These are phyloP conservation scores for Fraxinus sp. DNA, from an alignment of 305 asterid genomes.

Conservation along the genomic window DNA sequence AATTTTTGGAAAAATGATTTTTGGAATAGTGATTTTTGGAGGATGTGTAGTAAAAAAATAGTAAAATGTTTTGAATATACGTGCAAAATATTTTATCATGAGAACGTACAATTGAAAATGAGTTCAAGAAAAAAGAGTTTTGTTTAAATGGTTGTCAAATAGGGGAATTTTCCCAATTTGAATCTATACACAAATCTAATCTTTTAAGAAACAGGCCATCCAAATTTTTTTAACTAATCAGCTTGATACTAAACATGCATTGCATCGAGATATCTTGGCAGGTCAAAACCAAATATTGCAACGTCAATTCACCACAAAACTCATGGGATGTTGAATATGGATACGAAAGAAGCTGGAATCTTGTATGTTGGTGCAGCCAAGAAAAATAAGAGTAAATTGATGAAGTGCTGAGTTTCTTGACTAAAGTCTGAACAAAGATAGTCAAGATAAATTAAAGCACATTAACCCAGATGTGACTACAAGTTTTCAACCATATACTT, in stretches of 20 bases:
- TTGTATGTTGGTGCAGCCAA: background rate
- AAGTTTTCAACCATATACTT: background rate
- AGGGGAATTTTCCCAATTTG: background rate
- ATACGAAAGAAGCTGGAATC: background rate
- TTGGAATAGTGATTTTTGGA: too few relatives aligned
- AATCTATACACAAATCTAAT: background rate
- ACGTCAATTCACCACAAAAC: background rate
- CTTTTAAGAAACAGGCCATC: background rate
- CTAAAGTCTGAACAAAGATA: too few relatives aligned
- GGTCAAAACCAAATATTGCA: background rate
- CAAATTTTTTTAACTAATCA: background rate
- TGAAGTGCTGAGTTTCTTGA: background rate
- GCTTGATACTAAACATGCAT: background rate
- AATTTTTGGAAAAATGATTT: too few relatives aligned
- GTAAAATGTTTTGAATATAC: too few relatives aligned
- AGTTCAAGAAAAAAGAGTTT: too few relatives aligned
- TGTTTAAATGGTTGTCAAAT: too few relatives aligned
- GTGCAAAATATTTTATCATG: too few relatives aligned
- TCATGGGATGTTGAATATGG: background rate
- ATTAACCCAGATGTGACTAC: background rate
- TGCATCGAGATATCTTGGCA: background rate
- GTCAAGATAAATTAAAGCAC: background rate
- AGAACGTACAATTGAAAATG: too few relatives aligned
- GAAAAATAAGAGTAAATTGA: background rate
- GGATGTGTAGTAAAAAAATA: too few relatives aligned